Evolutionary conservation across 148 eudicot species (phyloP), one percentile per base, ranked within the genome.

Genomic region (Silene latifolia): DNA sequence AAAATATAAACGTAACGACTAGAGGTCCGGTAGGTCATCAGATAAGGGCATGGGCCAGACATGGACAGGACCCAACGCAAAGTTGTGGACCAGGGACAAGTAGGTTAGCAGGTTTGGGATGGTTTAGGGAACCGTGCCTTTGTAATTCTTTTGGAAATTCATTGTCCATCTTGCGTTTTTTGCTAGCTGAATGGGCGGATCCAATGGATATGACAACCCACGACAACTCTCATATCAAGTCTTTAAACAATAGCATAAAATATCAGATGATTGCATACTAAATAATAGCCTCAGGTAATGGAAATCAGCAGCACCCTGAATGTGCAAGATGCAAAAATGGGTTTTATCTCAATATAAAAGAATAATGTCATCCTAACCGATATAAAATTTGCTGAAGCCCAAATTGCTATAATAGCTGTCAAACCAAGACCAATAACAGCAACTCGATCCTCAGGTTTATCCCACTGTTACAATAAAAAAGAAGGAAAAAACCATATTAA

Each of bases 401-500:
- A 92, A 27, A 94, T 14, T 80, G 83, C 93, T 57, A 88, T 88
- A 51, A 91, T 74, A 72, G 82, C 91, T 23, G 96, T 90, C 78
- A 94, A 89, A 51, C 98, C 96, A 76, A 94, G 81, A 72, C 97
- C 98, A 69, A 94, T 73, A 64, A 94, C 78, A 81, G 89, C 96
- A 81, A 94, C 4, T 59, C 90, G 93, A 75, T 94, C 97, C 87
- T 94, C 98, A 57, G 97, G 76, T 53, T 85, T 88, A 63, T 89
- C 93, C 98, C 97, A 94, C 98, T 91, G 87, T 54, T 48, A 48
- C 8, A 39, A 39, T 6, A 39, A 39, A 39, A 39, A 6, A 2
- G 2, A 27, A 5, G 63, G 64, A 61, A 75, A 57, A 51, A 72
- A 78, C 83, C 20, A 71, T 63, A 76, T 57, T 32, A 39, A 14